Evolutionary conservation across 2,329 filamentous ascomycete species (phyloP), one percentile per base, ranked within the genome.

Genomic region (Magnaporthiopsis incrustans): DNA sequence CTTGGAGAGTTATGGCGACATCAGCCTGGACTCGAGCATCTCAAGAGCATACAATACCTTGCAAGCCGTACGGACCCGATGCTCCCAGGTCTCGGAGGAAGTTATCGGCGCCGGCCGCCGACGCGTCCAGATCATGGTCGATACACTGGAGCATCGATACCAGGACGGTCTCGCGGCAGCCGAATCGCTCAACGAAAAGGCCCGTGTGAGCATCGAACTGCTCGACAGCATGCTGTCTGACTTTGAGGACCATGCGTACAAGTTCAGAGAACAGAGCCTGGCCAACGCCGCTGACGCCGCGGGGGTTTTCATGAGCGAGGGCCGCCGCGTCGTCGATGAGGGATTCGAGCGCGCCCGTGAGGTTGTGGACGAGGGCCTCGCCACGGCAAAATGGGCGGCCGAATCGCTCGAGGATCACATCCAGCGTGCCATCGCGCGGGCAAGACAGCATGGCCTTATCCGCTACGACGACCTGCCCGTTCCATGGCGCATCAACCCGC

Each of bases 401-500:
- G 87, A 92, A 70, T 88, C 88, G 10, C 79, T 99, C 32, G 91
- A 96, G 70, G 89, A 95, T 68, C 91, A 90, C 67, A 89, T 99
- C 57, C 89, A 94, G 70, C 83, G 85, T 63, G 94, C 95, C 15
- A 86, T 97, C 64, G 71, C 80, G 26, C 82, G 87, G 65, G 92
- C 93, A 33, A 85, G 89, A 69, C 88, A 96, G 72, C 84, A 91
- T 61, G 91, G 93, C 60, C 82, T 97, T 18, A 89, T 99, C 69
- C 84, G 85, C 66, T 99, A 98, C 77, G 87, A 96, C 60, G 92
- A 97, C 71, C 82, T 99, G 6, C 95, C 95, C 1, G 81, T 89
- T 53, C 95, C 95, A 0, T 99, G 95, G 95, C 85, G 90, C 66
- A 89, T 96, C 72, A 99, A 99, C 77, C 92, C 93, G 2, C 92